A percentile compares a stretch with the other conserved stretches of the same genome.
Conservation (phyloP, 2,329 filamentous ascomycete species). For the Colletotrichum sp. region DNA sequence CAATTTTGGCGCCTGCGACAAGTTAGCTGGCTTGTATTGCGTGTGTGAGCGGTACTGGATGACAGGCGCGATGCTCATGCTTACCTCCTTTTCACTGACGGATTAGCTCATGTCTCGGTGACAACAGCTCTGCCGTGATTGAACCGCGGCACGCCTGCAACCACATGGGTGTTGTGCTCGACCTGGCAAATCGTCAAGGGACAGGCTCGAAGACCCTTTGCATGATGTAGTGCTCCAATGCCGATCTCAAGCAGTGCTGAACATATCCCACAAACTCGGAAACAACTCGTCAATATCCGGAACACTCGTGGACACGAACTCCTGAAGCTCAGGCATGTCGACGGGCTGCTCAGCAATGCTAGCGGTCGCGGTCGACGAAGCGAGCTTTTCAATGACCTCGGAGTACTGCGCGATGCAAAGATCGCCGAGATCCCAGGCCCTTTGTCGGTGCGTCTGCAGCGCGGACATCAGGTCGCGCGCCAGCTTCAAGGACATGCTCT, state of each 20-base stretch:
- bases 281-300: constrained; percentile 19
- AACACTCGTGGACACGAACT: constrained; percentile 13
- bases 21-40: background rate
- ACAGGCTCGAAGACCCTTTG: background rate
- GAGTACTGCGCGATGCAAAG: constrained; percentile 53
- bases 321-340: constrained; percentile 14
- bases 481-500: constrained; percentile 45
- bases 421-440: constrained; percentile 56
- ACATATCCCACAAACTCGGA: constrained; percentile 19
- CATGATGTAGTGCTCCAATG: background rate
- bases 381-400: constrained; percentile 51
- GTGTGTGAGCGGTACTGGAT: background rate
- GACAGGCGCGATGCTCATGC: background rate
- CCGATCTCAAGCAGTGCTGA: background rate
- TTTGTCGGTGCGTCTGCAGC: constrained; percentile 42
- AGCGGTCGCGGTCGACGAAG: constrained; percentile 26
- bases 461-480: constrained; percentile 45
- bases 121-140: background rate
- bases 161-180: background rate
- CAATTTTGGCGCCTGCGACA: background rate
- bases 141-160: background rate
- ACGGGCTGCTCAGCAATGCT: constrained; percentile 1
- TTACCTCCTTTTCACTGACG: background rate
- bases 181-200: background rate
- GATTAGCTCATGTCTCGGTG: background rate